Conservation (phyloP, 805 yeast genomes). For the Pichia cephalocereana region DNA sequence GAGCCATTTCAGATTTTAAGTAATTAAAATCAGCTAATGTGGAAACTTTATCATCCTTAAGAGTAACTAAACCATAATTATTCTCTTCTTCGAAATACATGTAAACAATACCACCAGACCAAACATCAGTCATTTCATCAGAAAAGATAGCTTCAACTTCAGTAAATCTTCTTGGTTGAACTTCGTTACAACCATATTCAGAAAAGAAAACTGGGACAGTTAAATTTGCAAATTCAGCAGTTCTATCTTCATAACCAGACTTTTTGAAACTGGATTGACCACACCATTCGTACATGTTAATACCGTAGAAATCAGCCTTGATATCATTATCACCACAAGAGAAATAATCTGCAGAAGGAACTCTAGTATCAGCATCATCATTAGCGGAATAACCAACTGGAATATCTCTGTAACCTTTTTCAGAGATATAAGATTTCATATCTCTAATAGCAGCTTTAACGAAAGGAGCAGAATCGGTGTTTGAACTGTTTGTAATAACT, state of each 20-base stretch:
- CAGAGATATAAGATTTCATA: slow-evolving; percentile 62
- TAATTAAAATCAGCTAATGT: slow-evolving; percentile 54
- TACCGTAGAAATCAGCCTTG: slow-evolving; percentile 71
- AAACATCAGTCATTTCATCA: slow-evolving; percentile 71
- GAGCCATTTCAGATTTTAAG: slow-evolving; percentile 45
- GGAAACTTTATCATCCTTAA: slow-evolving; percentile 37
- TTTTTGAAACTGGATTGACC: slow-evolving; percentile 48
- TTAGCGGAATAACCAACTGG: slow-evolving; percentile 95
- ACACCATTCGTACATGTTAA: slow-evolving; percentile 88
- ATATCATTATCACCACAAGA: slow-evolving; percentile 66
- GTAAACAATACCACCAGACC: slow-evolving; percentile 93
- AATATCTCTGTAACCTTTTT: slow-evolving; percentile 58
- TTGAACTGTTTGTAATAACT: slow-evolving; percentile 76
- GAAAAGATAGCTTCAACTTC: slow-evolving; percentile 65
- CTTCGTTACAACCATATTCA: slow-evolving; percentile 79
- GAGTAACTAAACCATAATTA: slow-evolving; percentile 68
- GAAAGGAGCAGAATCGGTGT: slow-evolving; percentile 85
- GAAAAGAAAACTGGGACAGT: slow-evolving; percentile 79
- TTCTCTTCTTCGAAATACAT: slow-evolving; percentile 84
- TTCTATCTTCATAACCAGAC: slow-evolving; percentile 66
- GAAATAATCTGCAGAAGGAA: slow-evolving; percentile 72
- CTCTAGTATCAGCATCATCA: slow-evolving; percentile 78
- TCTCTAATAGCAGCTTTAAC: slow-evolving; percentile 97
- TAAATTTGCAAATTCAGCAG: slow-evolving; percentile 62
- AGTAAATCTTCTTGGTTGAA: slow-evolving; percentile 64